These are phyloP conservation scores for Nigrospora oryzae DNA, from an alignment of 2,329 filamentous ascomycete genomes.

Conservation along the genomic window DNA sequence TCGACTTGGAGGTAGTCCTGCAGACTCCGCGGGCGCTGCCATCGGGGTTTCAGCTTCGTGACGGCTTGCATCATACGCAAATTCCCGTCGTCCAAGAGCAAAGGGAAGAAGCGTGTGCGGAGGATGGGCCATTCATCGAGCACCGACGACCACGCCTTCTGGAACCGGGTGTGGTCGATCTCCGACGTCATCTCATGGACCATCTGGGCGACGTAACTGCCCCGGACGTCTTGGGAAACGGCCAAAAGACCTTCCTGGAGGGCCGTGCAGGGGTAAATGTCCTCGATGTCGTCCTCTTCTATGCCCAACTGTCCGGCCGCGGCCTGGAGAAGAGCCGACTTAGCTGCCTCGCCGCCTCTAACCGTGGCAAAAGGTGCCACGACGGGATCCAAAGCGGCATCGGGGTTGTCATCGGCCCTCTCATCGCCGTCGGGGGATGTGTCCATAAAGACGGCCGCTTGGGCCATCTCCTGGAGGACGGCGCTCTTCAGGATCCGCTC, in stretches of 20 bases:
- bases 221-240: conserved; percentile 10
- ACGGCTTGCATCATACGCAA: background rate
- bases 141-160: conserved; percentile 6
- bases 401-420: background rate
- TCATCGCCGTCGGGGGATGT: background rate
- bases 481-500: background rate
- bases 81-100: background rate
- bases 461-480: background rate
- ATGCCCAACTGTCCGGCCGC: conserved; percentile 2
- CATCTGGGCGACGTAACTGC: conserved; percentile 15
- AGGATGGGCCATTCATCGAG: background rate
- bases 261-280: conserved; percentile 19
- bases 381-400: background rate
- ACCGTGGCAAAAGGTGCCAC: background rate
- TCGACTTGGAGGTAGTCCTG: background rate
- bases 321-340: background rate
- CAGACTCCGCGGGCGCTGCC: background rate
- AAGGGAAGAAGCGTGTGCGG: background rate
- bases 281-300: conserved; percentile 7
- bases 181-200: conserved; percentile 4
- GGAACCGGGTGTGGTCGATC: conserved; percentile 4
- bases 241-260: conserved; percentile 20
- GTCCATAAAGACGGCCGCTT: background rate
- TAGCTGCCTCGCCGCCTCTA: background rate
- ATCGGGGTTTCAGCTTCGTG: background rate